These are phyloP conservation scores for Myxozyma kluyveri DNA, from an alignment of 805 yeast genomes.

Conservation along the genomic window DNA sequence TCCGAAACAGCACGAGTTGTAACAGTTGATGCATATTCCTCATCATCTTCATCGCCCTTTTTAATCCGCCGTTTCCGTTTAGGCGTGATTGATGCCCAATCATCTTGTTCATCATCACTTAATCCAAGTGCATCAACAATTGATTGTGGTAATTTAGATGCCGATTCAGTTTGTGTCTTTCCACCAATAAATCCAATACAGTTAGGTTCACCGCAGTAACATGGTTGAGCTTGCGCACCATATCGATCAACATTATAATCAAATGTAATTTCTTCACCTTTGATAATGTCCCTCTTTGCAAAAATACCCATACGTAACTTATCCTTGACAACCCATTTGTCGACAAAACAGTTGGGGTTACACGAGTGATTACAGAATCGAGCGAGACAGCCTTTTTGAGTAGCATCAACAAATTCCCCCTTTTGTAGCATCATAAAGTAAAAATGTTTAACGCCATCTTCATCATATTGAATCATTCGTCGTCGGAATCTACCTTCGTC, in stretches of 20 bases:
- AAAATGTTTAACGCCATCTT: slow-evolving; percentile 85
- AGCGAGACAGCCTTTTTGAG: slow-evolving; percentile 81
- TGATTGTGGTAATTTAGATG: slow-evolving; percentile 75
- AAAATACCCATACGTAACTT: slow-evolving; percentile 92
- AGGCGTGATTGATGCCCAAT: slow-evolving; percentile 44
- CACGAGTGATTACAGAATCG: slow-evolving; percentile 95
- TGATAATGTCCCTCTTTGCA: slow-evolving; percentile 65
- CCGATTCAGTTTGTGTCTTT: slow-evolving; percentile 92
- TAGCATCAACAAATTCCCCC: slow-evolving; percentile 93
- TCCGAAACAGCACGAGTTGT: slow-evolving; percentile 51
- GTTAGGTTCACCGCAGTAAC: slow-evolving; percentile 89
- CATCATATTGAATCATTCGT: slow-evolving; percentile 73
- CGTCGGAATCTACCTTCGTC: slow-evolving; percentile 71
- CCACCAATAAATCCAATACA: slow-evolving; percentile 96
- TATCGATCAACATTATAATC: slow-evolving; percentile 94
- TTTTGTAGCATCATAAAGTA: slow-evolving; percentile 83
- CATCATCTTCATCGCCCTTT: slow-evolving; percentile 48
- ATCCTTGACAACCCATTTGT: slow-evolving; percentile 94
- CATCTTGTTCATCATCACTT: slow-evolving; percentile 63
- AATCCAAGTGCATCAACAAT: slow-evolving; percentile 86
- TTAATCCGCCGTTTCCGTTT: slow-evolving; percentile 53
- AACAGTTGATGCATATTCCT: slow-evolving; percentile 59
- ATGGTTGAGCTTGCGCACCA: slow-evolving; percentile 91
- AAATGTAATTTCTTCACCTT: slow-evolving; percentile 88
- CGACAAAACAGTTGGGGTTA: slow-evolving; percentile 90